Conservation (phyloP, 1,284 basidiomycete species). For the Moniliella sp. region DNA sequence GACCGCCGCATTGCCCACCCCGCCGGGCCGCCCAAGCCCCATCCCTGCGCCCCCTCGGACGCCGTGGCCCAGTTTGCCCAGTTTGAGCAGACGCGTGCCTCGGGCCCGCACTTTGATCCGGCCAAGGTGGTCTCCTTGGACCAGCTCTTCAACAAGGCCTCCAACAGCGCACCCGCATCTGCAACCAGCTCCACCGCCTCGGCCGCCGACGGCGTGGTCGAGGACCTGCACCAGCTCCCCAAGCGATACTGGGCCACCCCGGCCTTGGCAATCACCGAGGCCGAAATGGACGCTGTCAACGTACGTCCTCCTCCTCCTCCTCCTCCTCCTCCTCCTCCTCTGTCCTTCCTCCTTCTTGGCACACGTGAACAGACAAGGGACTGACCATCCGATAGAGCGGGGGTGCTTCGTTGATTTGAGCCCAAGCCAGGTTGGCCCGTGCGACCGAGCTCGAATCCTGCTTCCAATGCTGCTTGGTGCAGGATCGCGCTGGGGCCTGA, state of each 20-base stretch:
- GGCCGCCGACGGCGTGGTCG: constrained; percentile 1
- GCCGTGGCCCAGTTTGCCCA: constrained; percentile 15
- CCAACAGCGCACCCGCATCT: background rate
- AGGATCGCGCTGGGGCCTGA: too few species aligned
- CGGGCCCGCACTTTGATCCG: constrained; percentile 28
- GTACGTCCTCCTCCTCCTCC: constrained; percentile 7
- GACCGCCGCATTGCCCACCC: too few species aligned
- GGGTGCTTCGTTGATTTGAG: too few species aligned
- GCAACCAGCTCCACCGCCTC: background rate
- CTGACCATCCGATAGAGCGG: too few species aligned
- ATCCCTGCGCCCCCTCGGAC: constrained; percentile 23
- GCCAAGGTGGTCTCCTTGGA: constrained; percentile 9
- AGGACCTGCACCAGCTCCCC: constrained; percentile 12
- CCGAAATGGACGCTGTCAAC: constrained; percentile 28
- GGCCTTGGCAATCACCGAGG: constrained; percentile 10
- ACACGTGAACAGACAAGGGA: too few species aligned
- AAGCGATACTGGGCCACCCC: constrained; percentile 26
- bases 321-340: background rate
- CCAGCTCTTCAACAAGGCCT: background rate
- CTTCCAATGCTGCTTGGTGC: too few species aligned
- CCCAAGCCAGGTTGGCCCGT: too few species aligned
- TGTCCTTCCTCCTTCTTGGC: too few species aligned
- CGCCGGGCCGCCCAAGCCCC: too few species aligned
- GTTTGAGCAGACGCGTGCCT: constrained; percentile 18
- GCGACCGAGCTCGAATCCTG: too few species aligned